Conservation (phyloP, 345 rosid genomes). For the Syzygium aqueum region DNA sequence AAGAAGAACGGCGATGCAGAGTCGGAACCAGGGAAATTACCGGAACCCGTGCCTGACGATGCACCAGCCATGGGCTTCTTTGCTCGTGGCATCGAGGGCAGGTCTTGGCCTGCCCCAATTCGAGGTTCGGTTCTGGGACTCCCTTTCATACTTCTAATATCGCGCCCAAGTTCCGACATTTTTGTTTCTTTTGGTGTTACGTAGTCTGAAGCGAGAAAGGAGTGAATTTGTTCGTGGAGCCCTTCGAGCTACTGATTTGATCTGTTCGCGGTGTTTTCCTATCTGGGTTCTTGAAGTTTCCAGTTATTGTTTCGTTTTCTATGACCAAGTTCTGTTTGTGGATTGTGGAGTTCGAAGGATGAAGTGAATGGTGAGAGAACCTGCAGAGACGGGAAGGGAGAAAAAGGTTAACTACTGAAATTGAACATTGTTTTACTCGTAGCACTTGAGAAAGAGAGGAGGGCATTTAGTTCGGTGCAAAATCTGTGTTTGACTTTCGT, state of each 20-base stretch:
- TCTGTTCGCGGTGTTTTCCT: background rate
- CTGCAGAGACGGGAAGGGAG: background rate
- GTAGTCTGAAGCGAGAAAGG: background rate
- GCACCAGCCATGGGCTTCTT: background rate
- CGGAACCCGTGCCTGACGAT: slow-evolving; percentile 7
- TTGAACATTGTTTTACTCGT: background rate
- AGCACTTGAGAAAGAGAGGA: background rate
- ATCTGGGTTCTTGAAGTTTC: background rate
- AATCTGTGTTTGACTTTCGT: background rate
- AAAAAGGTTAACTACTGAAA: background rate
- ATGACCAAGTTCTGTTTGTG: background rate
- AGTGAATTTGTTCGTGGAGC: background rate
- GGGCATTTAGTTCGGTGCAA: background rate
- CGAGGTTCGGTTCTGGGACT: background rate
- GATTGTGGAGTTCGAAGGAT: background rate
- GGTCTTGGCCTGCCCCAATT: slow-evolving; percentile 76
- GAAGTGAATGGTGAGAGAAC: background rate
- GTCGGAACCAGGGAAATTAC: slow-evolving; percentile 28
- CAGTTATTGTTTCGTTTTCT: background rate
- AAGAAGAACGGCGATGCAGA: background rate
- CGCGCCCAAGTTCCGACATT: background rate
- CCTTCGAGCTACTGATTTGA: background rate
- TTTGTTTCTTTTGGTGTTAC: background rate
- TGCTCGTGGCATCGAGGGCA: slow-evolving; percentile 71
- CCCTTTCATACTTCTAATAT: background rate